Conservation (phyloP, 192 early-diverging fungal species). For the Dissophora globulifera region DNA sequence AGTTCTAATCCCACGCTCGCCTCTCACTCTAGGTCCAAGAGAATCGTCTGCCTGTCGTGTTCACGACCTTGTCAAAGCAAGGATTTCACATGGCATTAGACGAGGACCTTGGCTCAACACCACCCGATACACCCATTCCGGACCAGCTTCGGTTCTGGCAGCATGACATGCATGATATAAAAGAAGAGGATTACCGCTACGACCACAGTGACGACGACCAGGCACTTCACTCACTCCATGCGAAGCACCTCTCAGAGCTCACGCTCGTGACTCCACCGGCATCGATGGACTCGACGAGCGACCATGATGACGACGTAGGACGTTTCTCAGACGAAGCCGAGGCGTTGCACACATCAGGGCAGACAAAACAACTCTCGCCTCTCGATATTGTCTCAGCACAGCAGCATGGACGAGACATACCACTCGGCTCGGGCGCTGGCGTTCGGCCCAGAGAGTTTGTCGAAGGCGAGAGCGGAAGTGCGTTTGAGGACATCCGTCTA, state of each 20-base stretch:
- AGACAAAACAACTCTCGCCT: slow-evolving; percentile 9
- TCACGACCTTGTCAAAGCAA: slow-evolving; percentile 57
- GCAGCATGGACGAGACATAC: slow-evolving; percentile 1
- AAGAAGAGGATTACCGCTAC: neutral
- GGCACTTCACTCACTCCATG: neutral
- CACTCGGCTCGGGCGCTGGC: neutral
- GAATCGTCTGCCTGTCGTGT: slow-evolving; percentile 63
- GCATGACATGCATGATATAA: slow-evolving; percentile 5
- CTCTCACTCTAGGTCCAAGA: slow-evolving; percentile 63
- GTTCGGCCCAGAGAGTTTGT: slow-evolving; percentile 1
- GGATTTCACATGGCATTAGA: slow-evolving; percentile 52
- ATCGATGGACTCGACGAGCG: slow-evolving; percentile 21
- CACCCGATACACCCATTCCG: slow-evolving; percentile 50
- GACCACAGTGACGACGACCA: neutral
- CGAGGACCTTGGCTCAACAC: slow-evolving; percentile 16
- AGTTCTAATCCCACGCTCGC: neutral
- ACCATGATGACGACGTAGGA: slow-evolving; percentile 14
- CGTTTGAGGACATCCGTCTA: neutral
- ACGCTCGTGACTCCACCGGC: slow-evolving; percentile 32
- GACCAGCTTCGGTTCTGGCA: slow-evolving; percentile 20
- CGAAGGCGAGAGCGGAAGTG: slow-evolving; percentile 30
- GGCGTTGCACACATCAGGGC: neutral
- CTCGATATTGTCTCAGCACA: slow-evolving; percentile 39
- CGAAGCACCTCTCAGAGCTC: neutral
- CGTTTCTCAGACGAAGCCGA: neutral